Conservation (phyloP, 116 monocot genomes). For the Cymodocea nodosa region DNA sequence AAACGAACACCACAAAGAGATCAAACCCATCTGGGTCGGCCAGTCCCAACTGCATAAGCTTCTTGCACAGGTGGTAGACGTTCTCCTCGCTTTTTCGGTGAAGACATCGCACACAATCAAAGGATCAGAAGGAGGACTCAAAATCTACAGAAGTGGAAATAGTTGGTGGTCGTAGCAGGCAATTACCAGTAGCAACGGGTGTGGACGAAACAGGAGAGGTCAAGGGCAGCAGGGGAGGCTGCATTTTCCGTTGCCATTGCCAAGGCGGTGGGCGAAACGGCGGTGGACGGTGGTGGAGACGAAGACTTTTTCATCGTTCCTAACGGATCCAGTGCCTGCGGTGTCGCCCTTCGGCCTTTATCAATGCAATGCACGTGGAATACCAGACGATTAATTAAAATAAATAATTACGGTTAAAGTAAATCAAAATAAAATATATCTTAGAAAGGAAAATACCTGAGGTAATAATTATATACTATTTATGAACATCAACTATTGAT, state of each 20-base stretch:
- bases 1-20: constrained; percentile 88
- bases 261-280: too few species aligned
- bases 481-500: too few species aligned
- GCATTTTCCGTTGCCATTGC: background rate
- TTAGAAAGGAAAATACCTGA: too few species aligned
- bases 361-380: too few species aligned
- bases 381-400: too few species aligned
- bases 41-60: constrained; percentile 32
- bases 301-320: too few species aligned
- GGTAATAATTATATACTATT: too few species aligned
- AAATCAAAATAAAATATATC: too few species aligned
- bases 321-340: too few species aligned
- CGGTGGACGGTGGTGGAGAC: too few species aligned
- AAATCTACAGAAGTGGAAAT: background rate
- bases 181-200: constrained; percentile 11
- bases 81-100: constrained; percentile 64
- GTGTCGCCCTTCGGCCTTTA: too few species aligned
- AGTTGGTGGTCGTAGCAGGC: background rate
- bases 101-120: background rate
- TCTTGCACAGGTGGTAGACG: constrained; percentile 78
- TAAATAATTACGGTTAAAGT: too few species aligned
- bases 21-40: constrained; percentile 48
- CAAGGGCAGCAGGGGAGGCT: background rate
- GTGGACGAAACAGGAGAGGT: constrained; percentile 5
- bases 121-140: background rate